A percentile compares a stretch with the other conserved stretches of the same genome.
These are phyloP conservation scores for Borovskyia barvae DNA, from an alignment of 208 protist genomes.

Conservation along the genomic window DNA sequence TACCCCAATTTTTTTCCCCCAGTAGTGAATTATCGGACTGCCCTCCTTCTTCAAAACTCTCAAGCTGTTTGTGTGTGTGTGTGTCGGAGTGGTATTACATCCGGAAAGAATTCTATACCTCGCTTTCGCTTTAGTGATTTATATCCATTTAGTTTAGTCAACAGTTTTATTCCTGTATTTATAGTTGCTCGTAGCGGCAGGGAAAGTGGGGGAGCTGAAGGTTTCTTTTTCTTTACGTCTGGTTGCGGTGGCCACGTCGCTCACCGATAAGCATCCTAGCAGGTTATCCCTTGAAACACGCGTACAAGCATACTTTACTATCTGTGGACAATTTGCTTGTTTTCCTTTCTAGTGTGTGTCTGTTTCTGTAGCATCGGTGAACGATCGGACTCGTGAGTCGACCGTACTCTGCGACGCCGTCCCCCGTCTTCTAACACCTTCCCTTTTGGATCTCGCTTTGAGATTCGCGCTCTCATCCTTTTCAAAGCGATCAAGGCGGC, in stretches of 20 bases:
- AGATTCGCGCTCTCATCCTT: background rate
- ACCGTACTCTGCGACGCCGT: background rate
- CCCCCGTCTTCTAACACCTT: background rate
- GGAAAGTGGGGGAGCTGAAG: too few species aligned
- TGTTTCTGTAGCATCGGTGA: conserved; percentile 8
- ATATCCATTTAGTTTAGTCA: too few species aligned
- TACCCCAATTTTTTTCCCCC: too few species aligned
- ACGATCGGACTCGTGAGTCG: too few species aligned
- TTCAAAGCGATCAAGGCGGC: background rate
- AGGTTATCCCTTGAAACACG: background rate
- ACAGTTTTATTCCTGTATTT: too few species aligned
- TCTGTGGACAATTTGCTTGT: conserved; percentile 4
- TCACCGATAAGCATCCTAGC: background rate
- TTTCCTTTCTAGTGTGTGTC: conserved; percentile 9
- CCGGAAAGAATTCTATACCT: too few species aligned
- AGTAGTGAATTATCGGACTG: too few species aligned
- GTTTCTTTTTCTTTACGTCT: background rate
- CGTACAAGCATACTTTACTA: background rate
- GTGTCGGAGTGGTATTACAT: too few species aligned
- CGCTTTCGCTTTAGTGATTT: too few species aligned
- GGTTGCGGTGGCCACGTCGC: conserved; percentile 4
- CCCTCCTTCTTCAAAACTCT: too few species aligned
- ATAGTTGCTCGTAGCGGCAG: too few species aligned
- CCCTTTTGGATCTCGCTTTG: background rate
- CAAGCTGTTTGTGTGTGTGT: too few species aligned